Base-by-base conservation (phyloP, 2,329 filamentous ascomycete species). In the Sclerotinia nivalis region DNA sequence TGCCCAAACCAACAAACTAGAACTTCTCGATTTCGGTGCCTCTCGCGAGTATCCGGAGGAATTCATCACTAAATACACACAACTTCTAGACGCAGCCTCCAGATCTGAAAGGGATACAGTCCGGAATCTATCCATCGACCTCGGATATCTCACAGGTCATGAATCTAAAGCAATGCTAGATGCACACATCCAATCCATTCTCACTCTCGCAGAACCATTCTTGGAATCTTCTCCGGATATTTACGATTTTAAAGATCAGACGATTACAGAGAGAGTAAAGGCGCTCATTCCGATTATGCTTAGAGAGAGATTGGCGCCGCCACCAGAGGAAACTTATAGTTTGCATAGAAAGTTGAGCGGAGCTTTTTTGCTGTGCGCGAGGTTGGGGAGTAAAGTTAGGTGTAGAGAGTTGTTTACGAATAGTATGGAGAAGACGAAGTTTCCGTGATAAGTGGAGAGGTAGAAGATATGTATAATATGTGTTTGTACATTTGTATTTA, bases 241-340 rank as follows among this genome's bases (percentile, higher is more conserved):
- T 0, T 99, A 99, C 79, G 93, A 99, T 79, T 99, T 99, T 80
- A 84, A 87, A 71, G 89, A 95, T 77, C 96, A 99, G 83, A 99
- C 95, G 1, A 98, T 99, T 75, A 99, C 96, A 0, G 94, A 98
- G 77, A 87, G 96, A 58, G 95, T 99, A 70, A 89, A 94, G 76
- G 87, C 84, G 4, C 85, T 97, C 67, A 98, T 99, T 74, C 96
- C 96, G 22, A 83, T 97, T 67, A 99, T 99, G 96, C 85, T 99
- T 60, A 87, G 88, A 69, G 96, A 99, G 83, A 84, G 96, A 49
- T 82, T 99, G 28, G 89, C 93, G 22, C 95, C 96, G 34, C 96
- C 96, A 34, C 96, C 96, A 0, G 96, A 99, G 82, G 96, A 99
- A 84, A 99, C 96, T 66, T 99, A 99, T 78, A 95, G 91, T 79